Evolutionary conservation across 2,329 filamentous ascomycete genomes (phyloP), one percentile per base, ranked within the genome.

Genomic region (Arthrobotrys pseudoclavata): DNA sequence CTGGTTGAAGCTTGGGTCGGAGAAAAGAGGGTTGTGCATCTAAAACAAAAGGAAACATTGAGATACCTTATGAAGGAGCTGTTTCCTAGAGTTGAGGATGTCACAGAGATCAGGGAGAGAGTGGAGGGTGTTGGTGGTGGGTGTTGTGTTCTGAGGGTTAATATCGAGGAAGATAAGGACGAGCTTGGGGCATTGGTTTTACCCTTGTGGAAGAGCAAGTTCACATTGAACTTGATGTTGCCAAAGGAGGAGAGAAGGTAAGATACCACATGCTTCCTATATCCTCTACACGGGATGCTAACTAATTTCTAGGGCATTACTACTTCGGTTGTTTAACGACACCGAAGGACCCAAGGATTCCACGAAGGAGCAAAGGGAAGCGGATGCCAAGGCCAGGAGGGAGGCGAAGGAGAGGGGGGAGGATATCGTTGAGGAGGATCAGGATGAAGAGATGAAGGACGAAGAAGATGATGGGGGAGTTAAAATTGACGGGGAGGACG

Each of bases 211-310:
- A 91, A 96, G 85, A 96, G 94, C 83, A 88, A 97, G 78, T 91
- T 94, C 81, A 95, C 92, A 20, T 87, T 98, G 75, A 99, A 99
- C 84, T 88, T 99, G 67, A 99, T 99, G 96, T 87, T 99, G 82
- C 95, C 96, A 61, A 99, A 99, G 86, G 96, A 99, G 84, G 96
- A 99, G 80, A 89, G 96, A 15, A 91, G 70, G 82, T 83, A 77
- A 79, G 80, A 42, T 37, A 50, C 45, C 22, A 9, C 10, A 31
- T 31, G n/a, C 29, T n/a, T 15, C 18, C 4, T 29, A n/a, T 1
- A 31, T n/a, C 22, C 20, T 34, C n/a, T 9, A 40, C n/a, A 22
- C 10, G 4, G 22, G 13, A 20, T 48, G 4, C 37, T 79, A 34
- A 64, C 18, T 26, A 26, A 3, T 62, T 10, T n/a, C 6, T 69